Evolutionary conservation across 192 early-diverging fungal genomes (phyloP).

Genomic region (Coemansia sp.): DNA sequence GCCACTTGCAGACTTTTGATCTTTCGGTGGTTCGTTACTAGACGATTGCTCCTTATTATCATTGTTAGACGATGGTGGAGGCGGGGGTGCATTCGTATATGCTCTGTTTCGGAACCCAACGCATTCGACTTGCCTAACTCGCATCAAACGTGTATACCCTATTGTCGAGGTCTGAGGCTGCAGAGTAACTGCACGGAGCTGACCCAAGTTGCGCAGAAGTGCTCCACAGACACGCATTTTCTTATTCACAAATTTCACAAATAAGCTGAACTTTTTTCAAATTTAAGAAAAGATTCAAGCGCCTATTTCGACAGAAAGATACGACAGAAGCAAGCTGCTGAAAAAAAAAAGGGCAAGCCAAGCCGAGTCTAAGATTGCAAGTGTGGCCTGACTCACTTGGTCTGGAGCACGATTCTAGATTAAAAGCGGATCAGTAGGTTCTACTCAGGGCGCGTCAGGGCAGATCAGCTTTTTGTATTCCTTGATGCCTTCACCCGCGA

Average conservation of each 20-base stretch:
- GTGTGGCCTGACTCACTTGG: neutral
- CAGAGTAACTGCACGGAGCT: neutral
- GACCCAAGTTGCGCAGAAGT: conserved; percentile 8
- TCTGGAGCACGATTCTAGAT: neutral
- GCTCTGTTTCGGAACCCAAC: conserved; percentile 2
- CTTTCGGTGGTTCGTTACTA: conserved; percentile 6
- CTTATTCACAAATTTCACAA: neutral
- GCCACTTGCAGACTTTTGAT: conserved; percentile 9
- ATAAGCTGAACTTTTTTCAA: neutral
- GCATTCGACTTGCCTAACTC: neutral
- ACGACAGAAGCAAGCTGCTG: neutral
- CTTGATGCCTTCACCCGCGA: conserved; percentile 84
- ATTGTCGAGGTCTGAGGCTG: neutral
- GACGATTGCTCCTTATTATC: conserved; percentile 2
- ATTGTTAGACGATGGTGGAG: conserved; percentile 1
- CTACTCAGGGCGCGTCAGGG: conserved; percentile 33
- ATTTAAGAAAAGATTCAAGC: conserved; percentile 5
- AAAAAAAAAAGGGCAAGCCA: neutral
- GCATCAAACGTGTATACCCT: neutral
- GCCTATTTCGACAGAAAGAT: neutral
- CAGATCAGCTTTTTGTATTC: conserved; percentile 68
- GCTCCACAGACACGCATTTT: conserved; percentile 24
- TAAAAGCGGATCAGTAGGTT: neutral
- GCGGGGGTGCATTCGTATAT: conserved; percentile 28
- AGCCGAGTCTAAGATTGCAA: neutral